Base-by-base conservation (phyloP, 1,139 yeast species). In the Kurtzmaniella natalensis region DNA sequence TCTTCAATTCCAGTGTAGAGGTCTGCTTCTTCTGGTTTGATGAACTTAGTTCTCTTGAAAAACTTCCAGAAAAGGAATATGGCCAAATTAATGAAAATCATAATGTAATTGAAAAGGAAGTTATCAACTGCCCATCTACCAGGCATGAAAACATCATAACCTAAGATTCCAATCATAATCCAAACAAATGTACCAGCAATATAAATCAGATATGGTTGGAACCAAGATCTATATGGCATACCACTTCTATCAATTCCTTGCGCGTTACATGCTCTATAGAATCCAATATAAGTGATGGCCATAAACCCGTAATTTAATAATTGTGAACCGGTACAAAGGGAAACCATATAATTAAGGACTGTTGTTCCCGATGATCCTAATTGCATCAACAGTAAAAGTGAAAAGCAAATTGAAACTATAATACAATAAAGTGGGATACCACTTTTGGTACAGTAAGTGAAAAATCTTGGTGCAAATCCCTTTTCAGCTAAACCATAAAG, bases 271-370 rank as follows among this genome's bases (percentile, higher is more conserved):
- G 89, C 92, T 34, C 70, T 63, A 56, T 75, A 72, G 59, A 85
- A 86, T 41, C 58, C 52, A 36, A 64, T 45, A 39, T 81, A 86
- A 3, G 82, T 79, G 26, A 78, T 52, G 38, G 77, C 62, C 69
- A 86, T 77, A 43, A 77, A 68, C 29, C 74, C 72, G 49, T 80
- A 84, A 53, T 82, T 84, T 49, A 85, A 74, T 45, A 85, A 63
- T 56, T 84, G 92, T 2, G 89, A 81, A 1, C 89, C 85, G 2
- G 95, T 85, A 46, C 83, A 81, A 45, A 86, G 63, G 47, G 77
- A 80, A 36, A 84, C 80, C 55, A 86, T 71, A 81, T 89, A 85
- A 49, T 72, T 72, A 46, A 86, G 69, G 11, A 83, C 95, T 13
- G 71, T 75, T 13, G 77, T 72, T 26, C 89, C 78, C 28, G 72